Evolutionary conservation across 2,329 filamentous ascomycete species (phyloP), one percentile per base, ranked within the genome.

Genomic region (Nemania abortiva): DNA sequence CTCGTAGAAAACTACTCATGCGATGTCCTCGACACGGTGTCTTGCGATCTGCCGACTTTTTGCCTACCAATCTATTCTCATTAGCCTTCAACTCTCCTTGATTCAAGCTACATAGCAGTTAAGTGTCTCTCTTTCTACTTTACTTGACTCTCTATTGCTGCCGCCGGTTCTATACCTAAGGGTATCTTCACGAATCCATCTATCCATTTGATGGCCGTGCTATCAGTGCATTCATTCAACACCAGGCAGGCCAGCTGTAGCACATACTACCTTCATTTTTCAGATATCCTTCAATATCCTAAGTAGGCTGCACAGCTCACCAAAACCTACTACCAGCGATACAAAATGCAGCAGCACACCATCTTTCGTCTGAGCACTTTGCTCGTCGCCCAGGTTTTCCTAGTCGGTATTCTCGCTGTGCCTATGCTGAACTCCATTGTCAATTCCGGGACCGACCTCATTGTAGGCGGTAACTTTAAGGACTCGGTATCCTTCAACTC

Each of bases 291-390:
- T 49, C 29, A n/a, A 18, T 20, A 47, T n/a, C 13, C 13, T 2
- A 42, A 42, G 31, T 7, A 39, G 24, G 22, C 6, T 27, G 42
- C 13, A 27, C 27, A 52, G 3, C 34, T 22, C 49, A 22, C 5
- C 42, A 1, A 50, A 13, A 6, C 3, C 20, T 6, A 20, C 37
- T n/a, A 15, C 24, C 18, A 2, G 37, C 24, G 47, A 6, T 29
- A 3, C 22, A 53, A 56, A 37, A 71, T 71, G 69, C 45, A 54
- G 50, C 49, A 66, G 2, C 18, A 34, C 24, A 67, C 37, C 11
- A 22, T 63, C 7, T 45, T 22, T 59, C 58, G 11, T 20, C 37
- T 68, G 54, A 29, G 70, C 45, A 24, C 50, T 34, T n/a, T 66
- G 49, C 58, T 65, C 50, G 7, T 50, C 29, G 27, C 37, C 13